Base-by-base conservation (phyloP, 495 filamentous ascomycete species). In the Talaromyces adpressus region DNA sequence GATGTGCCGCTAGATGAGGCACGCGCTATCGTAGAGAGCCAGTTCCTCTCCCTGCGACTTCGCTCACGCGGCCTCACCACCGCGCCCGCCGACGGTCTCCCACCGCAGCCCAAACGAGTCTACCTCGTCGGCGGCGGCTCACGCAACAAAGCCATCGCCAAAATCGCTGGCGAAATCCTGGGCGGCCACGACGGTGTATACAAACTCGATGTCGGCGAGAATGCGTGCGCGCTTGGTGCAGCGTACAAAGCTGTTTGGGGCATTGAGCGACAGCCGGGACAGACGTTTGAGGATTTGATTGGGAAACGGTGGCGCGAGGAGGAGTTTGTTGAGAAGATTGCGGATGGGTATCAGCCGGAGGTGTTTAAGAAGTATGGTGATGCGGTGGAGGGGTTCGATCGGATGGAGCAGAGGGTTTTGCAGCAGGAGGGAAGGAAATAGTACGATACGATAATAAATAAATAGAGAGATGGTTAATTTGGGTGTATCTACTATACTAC, bases 181-280 rank as follows among this genome's bases (percentile, higher is more conserved):
- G 94, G 94, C 23, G 90, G 92, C 6, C 80, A 79, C 4, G 94
- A 98, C 60, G 94, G 94, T 8, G 89, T 98, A 18, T 98, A 90
- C 70, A 87, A 86, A 75, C 83, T 98, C 3, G 93, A 98, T 73
- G 89, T 97, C 23, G 92, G 93, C n/a, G 91, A 92, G 6, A 97
- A 96, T 75, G 93, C 94, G 30, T 98, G 94, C 74, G 94, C 93
- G 20, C 74, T 98, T 8, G 94, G 93, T 11, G 92, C 91, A 18
- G 94, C 93, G n/a, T 97, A 98, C 72, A 97, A 97, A 77, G 93
- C 94, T 57, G 88, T 93, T 0, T 98, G 94, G 94, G 91, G 87
- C 1, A 78, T 91, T 34, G 92, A 97, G 77, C 77, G 91, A 32
- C 68, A 72, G 22, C 61, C 69, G 1, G 83, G 83, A 25, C 86